These are phyloP conservation scores for Sugiyamaella floridensis DNA, from an alignment of 805 yeast genomes.

Conservation along the genomic window DNA sequence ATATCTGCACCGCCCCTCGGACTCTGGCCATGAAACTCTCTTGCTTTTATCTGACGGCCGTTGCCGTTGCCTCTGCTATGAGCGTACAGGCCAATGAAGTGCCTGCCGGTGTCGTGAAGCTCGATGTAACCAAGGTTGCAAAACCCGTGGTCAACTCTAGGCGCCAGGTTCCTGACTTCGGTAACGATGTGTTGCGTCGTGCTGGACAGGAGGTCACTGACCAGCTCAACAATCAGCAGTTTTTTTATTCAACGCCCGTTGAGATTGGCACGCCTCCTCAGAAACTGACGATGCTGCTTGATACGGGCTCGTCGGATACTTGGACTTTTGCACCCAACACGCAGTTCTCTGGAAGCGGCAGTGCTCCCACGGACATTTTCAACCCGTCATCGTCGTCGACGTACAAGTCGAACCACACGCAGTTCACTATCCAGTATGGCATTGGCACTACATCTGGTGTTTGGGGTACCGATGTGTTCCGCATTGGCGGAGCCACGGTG, in stretches of 20 bases:
- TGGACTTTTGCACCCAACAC: slow-evolving; percentile 47
- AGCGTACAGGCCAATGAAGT: slow-evolving; percentile 12
- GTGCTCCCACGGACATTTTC: slow-evolving; percentile 21
- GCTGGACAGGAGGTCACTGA: slow-evolving; percentile 15
- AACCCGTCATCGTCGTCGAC: slow-evolving; percentile 25
- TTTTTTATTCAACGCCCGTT: slow-evolving; percentile 30
- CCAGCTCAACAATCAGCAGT: slow-evolving; percentile 29
- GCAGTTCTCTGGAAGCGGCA: slow-evolving; percentile 14
- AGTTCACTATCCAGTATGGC: slow-evolving; percentile 36
- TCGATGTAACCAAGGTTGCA: slow-evolving; percentile 14
- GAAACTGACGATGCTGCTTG: slow-evolving; percentile 51
- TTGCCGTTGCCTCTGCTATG: slow-evolving; percentile 31
- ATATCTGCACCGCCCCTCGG: neutral
- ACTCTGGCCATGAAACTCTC: neutral
- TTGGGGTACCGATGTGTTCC: slow-evolving; percentile 61
- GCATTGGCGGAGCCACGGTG: slow-evolving; percentile 47
- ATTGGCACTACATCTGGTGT: slow-evolving; percentile 46
- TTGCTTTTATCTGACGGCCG: neutral
- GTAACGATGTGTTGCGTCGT: slow-evolving; percentile 7
- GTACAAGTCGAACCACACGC: slow-evolving; percentile 23
- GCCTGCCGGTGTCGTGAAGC: slow-evolving; percentile 14
- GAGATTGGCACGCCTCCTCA: slow-evolving; percentile 54
- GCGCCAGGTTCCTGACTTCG: slow-evolving; percentile 5
- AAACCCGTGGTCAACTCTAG: slow-evolving; percentile 11
- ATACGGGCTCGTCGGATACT: slow-evolving; percentile 71